phyloP scores from a whole-genome alignment of 305 asterid genomes.

The Stenogyne calaminthoides region DNA sequence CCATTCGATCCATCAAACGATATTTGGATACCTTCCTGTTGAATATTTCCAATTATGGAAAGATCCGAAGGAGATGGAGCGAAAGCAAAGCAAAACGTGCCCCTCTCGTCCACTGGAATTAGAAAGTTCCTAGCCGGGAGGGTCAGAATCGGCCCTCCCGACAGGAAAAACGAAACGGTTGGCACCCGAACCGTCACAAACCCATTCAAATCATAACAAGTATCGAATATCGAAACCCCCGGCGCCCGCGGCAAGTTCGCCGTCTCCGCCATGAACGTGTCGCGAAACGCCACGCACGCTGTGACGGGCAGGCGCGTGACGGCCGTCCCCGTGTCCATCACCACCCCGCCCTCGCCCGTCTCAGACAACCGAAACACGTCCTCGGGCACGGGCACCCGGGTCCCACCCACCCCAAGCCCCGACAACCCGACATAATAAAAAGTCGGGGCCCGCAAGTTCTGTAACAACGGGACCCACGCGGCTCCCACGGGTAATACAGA shows the following conservation, averaged over 20 bases:
- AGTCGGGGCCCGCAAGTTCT: conserved; percentile 60
- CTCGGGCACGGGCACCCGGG: conserved; percentile 60
- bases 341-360: conserved; percentile 81
- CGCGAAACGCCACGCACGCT: conserved; percentile 68
- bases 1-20: conserved; percentile 73
- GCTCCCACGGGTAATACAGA: conserved; percentile 73
- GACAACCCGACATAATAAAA: conserved; percentile 68
- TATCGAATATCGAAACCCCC: conserved; percentile 59
- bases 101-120: conserved; percentile 80
- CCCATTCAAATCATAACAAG: conserved; percentile 73
- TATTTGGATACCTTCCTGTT: conserved; percentile 86
- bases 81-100: conserved; percentile 90
- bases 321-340: conserved; percentile 88
- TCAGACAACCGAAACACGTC: conserved; percentile 47
- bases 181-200: conserved; percentile 84
- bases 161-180: conserved; percentile 69
- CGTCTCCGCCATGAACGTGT: conserved; percentile 55
- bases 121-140: conserved; percentile 87
- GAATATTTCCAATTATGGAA: conserved; percentile 86
- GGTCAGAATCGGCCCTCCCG: conserved; percentile 77
- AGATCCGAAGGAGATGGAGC: conserved; percentile 73
- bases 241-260: conserved; percentile 61
- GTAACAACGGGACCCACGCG: conserved; percentile 75
- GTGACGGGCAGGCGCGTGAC: conserved; percentile 68
- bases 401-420: conserved; percentile 78